Percentiles rank a stretch among this genome's conserved stretches.
phyloP scores from a whole-genome alignment of 2,329 filamentous ascomycete species.

The Beauveria sp. region DNA sequence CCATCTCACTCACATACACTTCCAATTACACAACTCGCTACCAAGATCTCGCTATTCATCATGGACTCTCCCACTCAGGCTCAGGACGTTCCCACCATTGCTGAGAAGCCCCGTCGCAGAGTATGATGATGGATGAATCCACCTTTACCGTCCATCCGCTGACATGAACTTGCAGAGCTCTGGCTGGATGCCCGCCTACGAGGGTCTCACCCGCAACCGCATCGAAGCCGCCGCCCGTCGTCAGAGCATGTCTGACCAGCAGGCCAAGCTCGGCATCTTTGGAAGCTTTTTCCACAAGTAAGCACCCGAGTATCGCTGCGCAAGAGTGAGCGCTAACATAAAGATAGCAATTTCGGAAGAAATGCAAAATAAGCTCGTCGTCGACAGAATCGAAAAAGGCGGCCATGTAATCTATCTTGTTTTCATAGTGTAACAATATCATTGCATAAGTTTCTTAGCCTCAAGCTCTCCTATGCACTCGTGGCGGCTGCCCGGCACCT shows the following conservation, averaged over 20 bases:
- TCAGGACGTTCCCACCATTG: neutral
- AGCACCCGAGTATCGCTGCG: slow-evolving; percentile 14
- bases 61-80: slow-evolving; percentile 2
- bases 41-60: neutral
- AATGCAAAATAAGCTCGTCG: neutral
- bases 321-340: neutral
- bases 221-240: slow-evolving; percentile 40
- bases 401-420: neutral
- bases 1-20: neutral
- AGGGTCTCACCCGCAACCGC: slow-evolving; percentile 45
- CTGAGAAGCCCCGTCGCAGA: neutral
- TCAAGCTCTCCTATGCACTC: no score
- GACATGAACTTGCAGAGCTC: slow-evolving; percentile 30
- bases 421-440: neutral
- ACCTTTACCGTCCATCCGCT: neutral
- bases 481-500: no score
- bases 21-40: neutral
- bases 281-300: slow-evolving; percentile 52
- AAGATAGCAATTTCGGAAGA: slow-evolving; percentile 6
- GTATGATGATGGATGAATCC: neutral
- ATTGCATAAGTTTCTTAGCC: neutral
- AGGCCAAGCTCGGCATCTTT: slow-evolving; percentile 40
- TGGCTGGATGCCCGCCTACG: slow-evolving; percentile 40
- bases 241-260: slow-evolving; percentile 48
- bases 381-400: neutral